A percentile compares a stretch with the other conserved stretches of the same genome.
These are phyloP conservation scores for Dalbergia oliveri DNA, from an alignment of 306 rosid genomes.

Conservation along the genomic window DNA sequence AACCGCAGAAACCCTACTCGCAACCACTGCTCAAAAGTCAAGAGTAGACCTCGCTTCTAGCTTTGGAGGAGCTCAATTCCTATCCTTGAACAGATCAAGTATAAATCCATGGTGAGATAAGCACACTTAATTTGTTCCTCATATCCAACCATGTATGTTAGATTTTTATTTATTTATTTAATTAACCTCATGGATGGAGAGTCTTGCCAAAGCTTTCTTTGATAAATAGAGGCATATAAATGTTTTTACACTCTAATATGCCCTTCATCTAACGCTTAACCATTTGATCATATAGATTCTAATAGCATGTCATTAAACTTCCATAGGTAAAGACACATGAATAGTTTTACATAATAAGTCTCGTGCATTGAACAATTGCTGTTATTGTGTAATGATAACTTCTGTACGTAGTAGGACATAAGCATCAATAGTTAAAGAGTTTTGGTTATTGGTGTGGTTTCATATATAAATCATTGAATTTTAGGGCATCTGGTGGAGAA, in stretches of 20 bases:
- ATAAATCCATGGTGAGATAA: constrained; percentile 74
- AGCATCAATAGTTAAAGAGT: no score
- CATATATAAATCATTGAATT: neutral
- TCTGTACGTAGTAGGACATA: no score
- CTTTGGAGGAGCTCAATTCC: constrained; percentile 70
- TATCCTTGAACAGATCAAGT: constrained; percentile 81
- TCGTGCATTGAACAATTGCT: neutral
- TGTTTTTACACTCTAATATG: no score
- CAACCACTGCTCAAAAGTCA: constrained; percentile 50
- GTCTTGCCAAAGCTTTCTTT: no score
- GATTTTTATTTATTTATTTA: neutral
- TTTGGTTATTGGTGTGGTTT: neutral
- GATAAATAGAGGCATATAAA: no score
- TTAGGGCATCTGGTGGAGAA: constrained; percentile 74
- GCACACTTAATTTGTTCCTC: neutral
- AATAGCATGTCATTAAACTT: no score
- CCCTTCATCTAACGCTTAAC: no score
- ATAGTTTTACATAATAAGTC: no score
- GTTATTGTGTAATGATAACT: no score
- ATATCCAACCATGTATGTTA: constrained; percentile 9
- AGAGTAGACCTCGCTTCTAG: constrained; percentile 52
- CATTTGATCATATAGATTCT: no score
- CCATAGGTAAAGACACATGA: no score
- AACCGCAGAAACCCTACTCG: constrained; percentile 71
- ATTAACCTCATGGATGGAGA: neutral